These are phyloP conservation scores for Aspergillus novofumigatus DNA, from an alignment of 2,329 filamentous ascomycete genomes.

Conservation along the genomic window DNA sequence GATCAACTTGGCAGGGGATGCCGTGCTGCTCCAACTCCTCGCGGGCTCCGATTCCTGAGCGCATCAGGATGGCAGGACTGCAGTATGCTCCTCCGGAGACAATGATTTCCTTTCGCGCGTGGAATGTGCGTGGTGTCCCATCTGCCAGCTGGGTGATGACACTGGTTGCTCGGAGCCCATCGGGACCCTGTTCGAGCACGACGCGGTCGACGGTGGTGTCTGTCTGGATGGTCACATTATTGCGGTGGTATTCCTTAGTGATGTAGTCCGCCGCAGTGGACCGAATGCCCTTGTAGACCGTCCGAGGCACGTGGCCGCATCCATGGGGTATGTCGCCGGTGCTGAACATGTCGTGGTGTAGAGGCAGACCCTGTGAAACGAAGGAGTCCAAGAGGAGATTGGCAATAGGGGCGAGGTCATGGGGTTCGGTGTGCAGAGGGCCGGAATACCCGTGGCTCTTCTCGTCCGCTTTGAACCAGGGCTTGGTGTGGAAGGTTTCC, in stretches of 20 bases:
- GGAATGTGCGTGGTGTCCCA: constrained; percentile 36
- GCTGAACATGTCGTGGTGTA: constrained; percentile 59
- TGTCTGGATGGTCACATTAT: constrained; percentile 48
- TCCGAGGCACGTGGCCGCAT: constrained; percentile 53
- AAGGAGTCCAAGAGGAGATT: constrained; percentile 53
- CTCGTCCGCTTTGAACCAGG: constrained; percentile 52
- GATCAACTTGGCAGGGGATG: constrained; percentile 43
- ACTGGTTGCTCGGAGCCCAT: constrained; percentile 41
- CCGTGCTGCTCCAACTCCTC: constrained; percentile 40
- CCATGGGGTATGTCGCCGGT: constrained; percentile 51
- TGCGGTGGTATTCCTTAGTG: constrained; percentile 38
- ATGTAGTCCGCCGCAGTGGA: constrained; percentile 54
- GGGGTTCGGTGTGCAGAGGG: constrained; percentile 53
- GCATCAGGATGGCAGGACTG: constrained; percentile 51
- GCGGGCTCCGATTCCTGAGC: constrained; percentile 50
- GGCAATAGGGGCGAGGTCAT: constrained; percentile 57
- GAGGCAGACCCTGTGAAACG: constrained; percentile 50
- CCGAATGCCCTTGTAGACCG: constrained; percentile 50
- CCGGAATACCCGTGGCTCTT: constrained; percentile 50
- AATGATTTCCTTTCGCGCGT: constrained; percentile 46
- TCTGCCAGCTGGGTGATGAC: constrained; percentile 19
- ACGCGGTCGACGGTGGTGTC: constrained; percentile 52
- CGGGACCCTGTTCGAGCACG: constrained; percentile 37
- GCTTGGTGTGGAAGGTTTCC: constrained; percentile 56
- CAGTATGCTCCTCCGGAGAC: constrained; percentile 48